Conservation (phyloP, 2,329 filamentous ascomycete genomes). For the Ceratocystis cacaofunesta region DNA sequence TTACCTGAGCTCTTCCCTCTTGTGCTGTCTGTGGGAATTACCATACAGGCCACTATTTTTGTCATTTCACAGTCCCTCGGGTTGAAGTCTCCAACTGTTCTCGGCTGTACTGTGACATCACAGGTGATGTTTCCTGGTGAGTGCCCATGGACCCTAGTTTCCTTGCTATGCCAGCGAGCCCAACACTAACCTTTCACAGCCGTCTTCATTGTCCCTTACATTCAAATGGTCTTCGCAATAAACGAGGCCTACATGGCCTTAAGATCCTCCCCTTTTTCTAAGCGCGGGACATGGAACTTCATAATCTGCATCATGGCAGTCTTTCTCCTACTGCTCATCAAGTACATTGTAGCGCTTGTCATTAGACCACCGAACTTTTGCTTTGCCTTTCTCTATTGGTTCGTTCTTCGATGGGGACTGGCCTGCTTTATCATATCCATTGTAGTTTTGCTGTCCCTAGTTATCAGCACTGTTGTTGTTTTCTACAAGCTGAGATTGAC, state of each 20-base stretch:
- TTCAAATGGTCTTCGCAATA: constrained; percentile 49
- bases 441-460: constrained; percentile 34
- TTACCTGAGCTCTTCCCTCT: constrained; percentile 40
- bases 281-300: constrained; percentile 44
- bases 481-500: constrained; percentile 35
- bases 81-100: constrained; percentile 34
- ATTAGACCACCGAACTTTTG: constrained; percentile 43
- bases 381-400: constrained; percentile 55
- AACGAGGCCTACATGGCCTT: constrained; percentile 45
- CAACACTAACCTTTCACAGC: constrained; percentile 24
- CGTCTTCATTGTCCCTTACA: constrained; percentile 50
- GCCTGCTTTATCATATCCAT: constrained; percentile 41
- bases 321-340: constrained; percentile 36
- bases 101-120: constrained; percentile 38
- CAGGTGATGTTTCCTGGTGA: constrained; percentile 47
- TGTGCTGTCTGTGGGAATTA: constrained; percentile 41
- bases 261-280: constrained; percentile 39
- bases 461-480: constrained; percentile 37
- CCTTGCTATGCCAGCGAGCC: neutral
- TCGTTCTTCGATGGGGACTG: constrained; percentile 44
- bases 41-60: constrained; percentile 43
- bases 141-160: constrained; percentile 15
- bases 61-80: constrained; percentile 42
- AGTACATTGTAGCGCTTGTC: constrained; percentile 44
- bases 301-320: constrained; percentile 38